Base-by-base conservation (phyloP, 352 stramenopile genomes). In the Aphanomyces stellatus region DNA sequence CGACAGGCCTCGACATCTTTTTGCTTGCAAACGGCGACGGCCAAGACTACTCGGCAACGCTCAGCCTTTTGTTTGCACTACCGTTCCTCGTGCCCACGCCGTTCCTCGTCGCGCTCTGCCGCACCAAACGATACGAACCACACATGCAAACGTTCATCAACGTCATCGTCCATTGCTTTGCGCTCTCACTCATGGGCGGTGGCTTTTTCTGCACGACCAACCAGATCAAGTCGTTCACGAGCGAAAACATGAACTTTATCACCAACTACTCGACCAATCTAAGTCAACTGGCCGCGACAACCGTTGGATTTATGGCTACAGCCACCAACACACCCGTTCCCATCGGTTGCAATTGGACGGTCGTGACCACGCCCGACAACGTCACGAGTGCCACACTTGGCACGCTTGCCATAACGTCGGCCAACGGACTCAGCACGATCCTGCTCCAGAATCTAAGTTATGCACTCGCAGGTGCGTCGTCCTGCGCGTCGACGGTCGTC, bases 131-230 rank as follows among this genome's bases (percentile, higher is more conserved):
- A 42, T 90, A 89, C 68, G 69, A 72, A 3, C 79, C 81, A 0
- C 73, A 82, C 43, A 82, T 90, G 53, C 81, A 90, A 55, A 62
- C 69, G 6, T 68, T 89, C 11, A 67, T 91, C 3, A 90, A 80
- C 51, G 46, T 74, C 27, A 82, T 91, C 51, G 80, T 88, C 19
- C 73, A 88, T 59, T 91, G 81, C 72, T 91, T 89, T 53, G 81
- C 76, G 0, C 53, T 78, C 3, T 79, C 67, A 11, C 71, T 88
- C 27, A 68, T 91, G 19, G 71, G 72, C 10, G 72, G 74, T 24
- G 82, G 81, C 7, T 69, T 69, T n/a, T 57, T 89, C 53, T 68
- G 81, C 34, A 77, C 74, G 11, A 51, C 71, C 25, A 30, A 57
- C 25, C 49, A 57, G 33, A 37, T 57, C 1, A 33, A 57, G 27